Evolutionary conservation across 129 eudicot genomes (phyloP).

Genomic region (Solidago caesia): DNA sequence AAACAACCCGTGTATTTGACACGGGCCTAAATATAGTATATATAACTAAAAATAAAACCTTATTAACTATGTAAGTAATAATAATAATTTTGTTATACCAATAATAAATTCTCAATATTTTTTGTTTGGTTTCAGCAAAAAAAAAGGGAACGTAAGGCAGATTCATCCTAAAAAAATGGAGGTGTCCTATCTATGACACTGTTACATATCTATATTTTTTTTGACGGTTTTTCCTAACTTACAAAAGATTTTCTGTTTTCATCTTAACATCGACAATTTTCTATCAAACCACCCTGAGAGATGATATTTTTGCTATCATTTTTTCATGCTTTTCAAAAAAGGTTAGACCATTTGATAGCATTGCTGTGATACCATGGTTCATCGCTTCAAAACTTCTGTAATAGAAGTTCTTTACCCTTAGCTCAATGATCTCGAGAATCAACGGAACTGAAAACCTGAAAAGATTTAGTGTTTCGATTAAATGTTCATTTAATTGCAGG

Average conservation of each 20-base stretch:
- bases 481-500: background rate
- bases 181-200: conserved; percentile 9
- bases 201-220: conserved; percentile 1
- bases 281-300: conserved; percentile 45
- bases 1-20: too few relatives aligned
- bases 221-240: conserved; percentile 8
- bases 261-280: conserved; percentile 26
- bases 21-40: too few relatives aligned
- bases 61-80: too few relatives aligned
- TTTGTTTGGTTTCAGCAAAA: background rate
- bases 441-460: conserved; percentile 90
- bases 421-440: conserved; percentile 57
- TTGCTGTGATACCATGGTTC: conserved; percentile 61
- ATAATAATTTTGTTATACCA: too few relatives aligned
- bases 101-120: background rate
- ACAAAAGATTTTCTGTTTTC: conserved; percentile 1
- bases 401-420: conserved; percentile 54
- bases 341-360: conserved; percentile 48
- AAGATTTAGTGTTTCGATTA: background rate
- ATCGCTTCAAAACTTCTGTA: conserved; percentile 60
- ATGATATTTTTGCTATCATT: conserved; percentile 38
- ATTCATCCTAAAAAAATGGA: conserved; percentile 25
- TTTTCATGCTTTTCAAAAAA: conserved; percentile 49
- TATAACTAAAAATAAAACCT: too few relatives aligned
- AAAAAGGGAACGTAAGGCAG: background rate